Evolutionary conservation across 306 rosid species (phyloP).

Genomic region (Vigna trinervia): DNA sequence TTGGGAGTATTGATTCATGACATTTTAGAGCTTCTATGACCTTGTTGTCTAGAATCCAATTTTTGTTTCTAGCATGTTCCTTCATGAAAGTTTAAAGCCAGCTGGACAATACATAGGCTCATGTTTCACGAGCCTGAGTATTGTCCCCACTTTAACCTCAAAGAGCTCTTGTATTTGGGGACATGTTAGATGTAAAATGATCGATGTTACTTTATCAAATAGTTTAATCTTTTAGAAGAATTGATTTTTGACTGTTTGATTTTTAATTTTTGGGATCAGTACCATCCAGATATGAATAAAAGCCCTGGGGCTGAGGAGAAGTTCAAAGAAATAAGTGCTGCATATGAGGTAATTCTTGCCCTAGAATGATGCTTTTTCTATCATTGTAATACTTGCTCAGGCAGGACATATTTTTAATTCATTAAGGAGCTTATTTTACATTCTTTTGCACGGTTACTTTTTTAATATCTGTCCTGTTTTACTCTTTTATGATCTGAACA

Average conservation of each 20-base stretch:
- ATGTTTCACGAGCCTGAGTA: background rate
- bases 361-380: background rate
- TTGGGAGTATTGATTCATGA: constrained; percentile 9
- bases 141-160: background rate
- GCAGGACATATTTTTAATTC: background rate
- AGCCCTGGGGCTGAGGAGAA: constrained; percentile 86
- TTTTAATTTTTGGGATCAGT: constrained; percentile 53
- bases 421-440: background rate
- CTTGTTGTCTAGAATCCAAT: constrained; percentile 27
- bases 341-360: constrained; percentile 79
- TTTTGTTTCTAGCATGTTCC: background rate
- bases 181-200: background rate
- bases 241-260: constrained; percentile 16
- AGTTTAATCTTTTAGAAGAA: constrained; percentile 6
- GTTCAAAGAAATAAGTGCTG: constrained; percentile 96
- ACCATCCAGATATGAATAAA: constrained; percentile 93
- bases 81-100: background rate
- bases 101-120: background rate
- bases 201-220: background rate
- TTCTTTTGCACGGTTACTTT: background rate
- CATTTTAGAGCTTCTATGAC: constrained; percentile 19
- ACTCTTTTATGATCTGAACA: constrained; percentile 29
- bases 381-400: constrained; percentile 23
- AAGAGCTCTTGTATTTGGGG: background rate
- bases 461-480: background rate